Conservation (phyloP, 805 yeast genomes). For the Trichomonascus vanleenenianus region DNA sequence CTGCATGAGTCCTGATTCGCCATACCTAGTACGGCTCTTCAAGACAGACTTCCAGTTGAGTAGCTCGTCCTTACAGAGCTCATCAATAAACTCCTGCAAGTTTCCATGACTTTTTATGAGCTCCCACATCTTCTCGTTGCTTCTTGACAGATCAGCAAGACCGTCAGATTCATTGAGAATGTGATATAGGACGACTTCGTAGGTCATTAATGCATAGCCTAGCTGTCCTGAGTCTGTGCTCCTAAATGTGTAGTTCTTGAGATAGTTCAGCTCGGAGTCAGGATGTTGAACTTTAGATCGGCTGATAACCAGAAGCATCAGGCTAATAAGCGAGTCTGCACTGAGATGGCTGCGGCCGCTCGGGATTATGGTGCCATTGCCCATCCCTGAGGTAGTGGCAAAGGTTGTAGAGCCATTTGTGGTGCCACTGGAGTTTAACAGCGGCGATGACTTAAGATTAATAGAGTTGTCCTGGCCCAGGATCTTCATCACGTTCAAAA, state of each 20-base stretch:
- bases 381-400: background rate
- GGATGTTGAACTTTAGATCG: slow-evolving; percentile 52
- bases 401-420: slow-evolving; percentile 3
- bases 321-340: slow-evolving; percentile 74
- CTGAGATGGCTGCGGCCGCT: slow-evolving; percentile 30
- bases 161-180: slow-evolving; percentile 37
- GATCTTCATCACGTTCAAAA: slow-evolving; percentile 45
- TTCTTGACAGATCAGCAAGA: slow-evolving; percentile 36
- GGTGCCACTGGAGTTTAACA: background rate
- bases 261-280: slow-evolving; percentile 57
- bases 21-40: slow-evolving; percentile 39
- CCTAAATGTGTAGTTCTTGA: slow-evolving; percentile 50
- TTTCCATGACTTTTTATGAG: slow-evolving; percentile 27
- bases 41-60: slow-evolving; percentile 21
- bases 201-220: slow-evolving; percentile 74
- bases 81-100: slow-evolving; percentile 3
- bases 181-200: slow-evolving; percentile 73
- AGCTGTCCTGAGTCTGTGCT: slow-evolving; percentile 48
- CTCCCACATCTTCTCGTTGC: slow-evolving; percentile 49
- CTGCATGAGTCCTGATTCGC: slow-evolving; percentile 64
- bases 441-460: too few relatives aligned
- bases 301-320: slow-evolving; percentile 62
- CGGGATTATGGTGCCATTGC: slow-evolving; percentile 23
- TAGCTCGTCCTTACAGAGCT: background rate
- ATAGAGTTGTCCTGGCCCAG: slow-evolving; percentile 32